Evolutionary conservation across 768 basidiomycete genomes (phyloP).

Genomic region (Porphyrellus cyaneotinctus): DNA sequence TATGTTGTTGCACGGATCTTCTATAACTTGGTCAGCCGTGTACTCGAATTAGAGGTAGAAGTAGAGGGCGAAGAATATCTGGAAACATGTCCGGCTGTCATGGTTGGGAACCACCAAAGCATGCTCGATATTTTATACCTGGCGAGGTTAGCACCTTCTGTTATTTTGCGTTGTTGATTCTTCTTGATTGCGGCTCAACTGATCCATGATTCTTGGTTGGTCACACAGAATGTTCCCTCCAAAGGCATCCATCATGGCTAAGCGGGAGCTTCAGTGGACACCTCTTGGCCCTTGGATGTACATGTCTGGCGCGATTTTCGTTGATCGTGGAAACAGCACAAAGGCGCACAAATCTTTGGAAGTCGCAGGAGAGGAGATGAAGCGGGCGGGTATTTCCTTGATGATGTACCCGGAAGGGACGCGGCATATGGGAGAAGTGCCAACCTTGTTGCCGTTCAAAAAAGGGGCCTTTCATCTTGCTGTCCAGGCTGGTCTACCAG

Average conservation of each 20-base stretch:
- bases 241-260: constrained; percentile 85
- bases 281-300: constrained; percentile 92
- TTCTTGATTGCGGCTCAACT: constrained; percentile 5
- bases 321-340: constrained; percentile 79
- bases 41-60: constrained; percentile 64
- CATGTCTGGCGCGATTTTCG: constrained; percentile 85
- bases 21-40: constrained; percentile 60
- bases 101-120: constrained; percentile 91
- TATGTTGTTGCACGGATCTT: constrained; percentile 80
- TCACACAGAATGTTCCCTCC: constrained; percentile 72
- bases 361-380: constrained; percentile 77
- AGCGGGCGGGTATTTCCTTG: constrained; percentile 61
- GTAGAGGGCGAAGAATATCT: constrained; percentile 88
- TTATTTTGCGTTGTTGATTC: constrained; percentile 12
- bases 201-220: constrained; percentile 3
- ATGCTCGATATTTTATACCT: constrained; percentile 84
- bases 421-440: constrained; percentile 60
- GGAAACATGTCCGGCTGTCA: constrained; percentile 61
- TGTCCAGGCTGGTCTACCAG: constrained; percentile 83
- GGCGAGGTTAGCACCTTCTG: constrained; percentile 55
- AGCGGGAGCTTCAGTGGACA: constrained; percentile 80
- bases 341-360: constrained; percentile 72
- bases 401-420: constrained; percentile 99
- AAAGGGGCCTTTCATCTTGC: constrained; percentile 98
- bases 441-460: constrained; percentile 84